Evolutionary conservation across 148 eudicot genomes (phyloP).

Genomic region (Rhododendron williamsianum): DNA sequence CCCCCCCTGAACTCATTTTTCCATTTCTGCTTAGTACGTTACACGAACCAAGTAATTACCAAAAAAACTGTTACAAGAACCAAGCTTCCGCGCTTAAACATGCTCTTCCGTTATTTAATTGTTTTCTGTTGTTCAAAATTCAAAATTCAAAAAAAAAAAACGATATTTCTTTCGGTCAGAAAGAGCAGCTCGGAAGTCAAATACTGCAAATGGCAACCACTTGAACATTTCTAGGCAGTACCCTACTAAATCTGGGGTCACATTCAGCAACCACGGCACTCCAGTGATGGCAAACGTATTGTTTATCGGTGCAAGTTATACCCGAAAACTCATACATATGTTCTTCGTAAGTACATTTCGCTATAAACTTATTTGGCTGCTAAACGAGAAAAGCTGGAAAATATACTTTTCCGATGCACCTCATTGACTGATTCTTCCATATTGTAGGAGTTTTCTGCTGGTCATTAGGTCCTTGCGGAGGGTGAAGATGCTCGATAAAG

Average conservation of each 20-base stretch:
- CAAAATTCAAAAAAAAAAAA: background rate
- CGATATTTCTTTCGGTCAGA: conserved; percentile 47
- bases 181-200: conserved; percentile 85
- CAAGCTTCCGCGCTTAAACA: background rate
- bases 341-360: background rate
- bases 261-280: conserved; percentile 56
- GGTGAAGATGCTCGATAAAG: conserved; percentile 77
- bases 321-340: background rate
- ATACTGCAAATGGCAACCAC: conserved; percentile 88
- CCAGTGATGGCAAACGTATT: conserved; percentile 60
- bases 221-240: conserved; percentile 74
- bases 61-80: background rate
- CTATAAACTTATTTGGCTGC: background rate
- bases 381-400: background rate
- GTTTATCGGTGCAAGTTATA: conserved; percentile 73
- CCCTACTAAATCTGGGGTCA: conserved; percentile 70
- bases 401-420: background rate
- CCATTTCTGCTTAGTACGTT: background rate
- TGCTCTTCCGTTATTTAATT: no score
- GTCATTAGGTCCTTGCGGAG: conserved; percentile 72
- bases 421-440: background rate
- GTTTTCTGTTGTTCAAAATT: no score
- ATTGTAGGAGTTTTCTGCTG: conserved; percentile 70
- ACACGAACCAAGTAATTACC: no score
- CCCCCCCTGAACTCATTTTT: background rate